Base-by-base conservation (phyloP, 306 rosid species). In the Rubus idaeus region DNA sequence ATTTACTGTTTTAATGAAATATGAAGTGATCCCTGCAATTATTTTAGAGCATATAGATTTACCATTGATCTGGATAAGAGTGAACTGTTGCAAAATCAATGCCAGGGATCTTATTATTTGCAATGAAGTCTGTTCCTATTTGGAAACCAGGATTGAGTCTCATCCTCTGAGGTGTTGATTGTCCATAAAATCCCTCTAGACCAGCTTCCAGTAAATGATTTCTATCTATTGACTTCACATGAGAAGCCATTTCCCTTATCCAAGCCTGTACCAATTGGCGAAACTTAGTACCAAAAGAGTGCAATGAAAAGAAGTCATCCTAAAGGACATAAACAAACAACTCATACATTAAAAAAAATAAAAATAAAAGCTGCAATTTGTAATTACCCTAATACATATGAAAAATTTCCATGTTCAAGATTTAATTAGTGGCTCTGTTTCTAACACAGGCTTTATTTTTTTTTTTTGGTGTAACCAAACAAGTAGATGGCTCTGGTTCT, bases 51-150 rank as follows among this genome's bases (percentile, higher is more conserved):
- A 56, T 41, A 13, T 18, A 3, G 46, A 71, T 39, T 81, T 87
- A 93, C 97, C 98, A 94, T 73, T 91, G 93, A 73, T 91, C 98
- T n/a, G 98, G 97, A 75, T 94, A 94, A 44, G 89, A 91, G 82
- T 94, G 98, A 58, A 86, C 84, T 3, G 98, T 94, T 12, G 97
- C 94, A 70, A 94, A 94, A 85, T 94, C 98, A 17, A 94, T 91
- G 78, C 71, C 87, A 0, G 77, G 86, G 70, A 94, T 79, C 4
- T 71, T 75, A 69, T 94, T 91, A 51, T 94, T 94, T 55, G 93
- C 93, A 41, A 89, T 85, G 86, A 94, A 91, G 53, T 94, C 98
- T 35, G 98, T 90, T 26, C 97, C 98, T 11, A 87, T 83, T 35
- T 91, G 71, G 37, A 90, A 60, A 72, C 87, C 82, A 10, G 91